Base-by-base conservation (phyloP, 257 asterid species). In the Nicotiana attenuata region DNA sequence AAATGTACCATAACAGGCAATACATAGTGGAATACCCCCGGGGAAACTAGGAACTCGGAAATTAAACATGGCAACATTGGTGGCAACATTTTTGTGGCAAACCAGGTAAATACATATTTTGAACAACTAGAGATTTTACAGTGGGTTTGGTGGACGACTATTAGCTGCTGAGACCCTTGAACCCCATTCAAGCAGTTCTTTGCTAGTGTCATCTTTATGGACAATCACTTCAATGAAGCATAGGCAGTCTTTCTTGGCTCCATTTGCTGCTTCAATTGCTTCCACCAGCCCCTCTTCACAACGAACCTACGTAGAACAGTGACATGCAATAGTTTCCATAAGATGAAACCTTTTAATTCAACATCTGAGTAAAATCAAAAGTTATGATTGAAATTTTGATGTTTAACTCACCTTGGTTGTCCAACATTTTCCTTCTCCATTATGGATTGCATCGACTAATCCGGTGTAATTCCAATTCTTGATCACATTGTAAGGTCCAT, bases 151-250 rank as follows among this genome's bases (percentile, higher is more conserved):
- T 3, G 96, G 95, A 81, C 97, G 95, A 87, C 93, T 85, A 77
- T 92, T 94, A 35, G 98, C 97, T 5, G 95, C 92, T 65, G 95
- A 87, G 10, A 94, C 97, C 84, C 97, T 88, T 11, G 98, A 92
- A 5, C 97, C 98, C 97, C 97, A 94, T 76, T 94, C 95, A 15
- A 94, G 97, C 14, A 94, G 90, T 71, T 92, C 98, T 89, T 94
- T 94, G 92, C 98, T 94, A 2, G 97, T 94, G 61, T 94, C 97
- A 22, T 94, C 97, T 84, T 89, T 92, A 90, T 94, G 98, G n/a
- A 84, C 94, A 57, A 92, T 89, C 31, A 92, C 94, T 86, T 94
- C 98, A 3, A 94, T 90, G 89, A 94, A 91, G 80, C 98, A 94
- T 81, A 94, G 24, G 80, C 92, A 84, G 24, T 91, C 94, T 78